Conservation (phyloP, 1,284 basidiomycete species). For the Heterobasidion annosum region DNA sequence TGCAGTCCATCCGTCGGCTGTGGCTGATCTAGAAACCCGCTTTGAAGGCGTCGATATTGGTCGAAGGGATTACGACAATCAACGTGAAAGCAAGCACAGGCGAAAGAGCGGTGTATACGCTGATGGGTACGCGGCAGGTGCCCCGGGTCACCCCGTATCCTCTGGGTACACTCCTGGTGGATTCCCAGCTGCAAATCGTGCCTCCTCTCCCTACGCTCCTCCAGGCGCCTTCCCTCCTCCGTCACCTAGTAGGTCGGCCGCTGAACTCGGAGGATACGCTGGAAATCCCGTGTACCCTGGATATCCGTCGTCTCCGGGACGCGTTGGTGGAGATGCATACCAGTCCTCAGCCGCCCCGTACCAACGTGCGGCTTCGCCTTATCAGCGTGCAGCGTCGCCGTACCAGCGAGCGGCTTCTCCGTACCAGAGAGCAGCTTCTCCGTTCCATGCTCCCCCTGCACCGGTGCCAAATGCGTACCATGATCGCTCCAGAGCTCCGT, state of each 20-base stretch:
- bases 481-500: slow-evolving; percentile 13
- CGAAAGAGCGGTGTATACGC: slow-evolving; percentile 15
- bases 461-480: slow-evolving; percentile 1
- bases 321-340: slow-evolving; percentile 1
- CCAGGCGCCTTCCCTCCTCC: slow-evolving; percentile 10
- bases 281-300: slow-evolving; percentile 11
- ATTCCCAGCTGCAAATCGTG: slow-evolving; percentile 8
- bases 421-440: slow-evolving; percentile 12
- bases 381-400: slow-evolving; percentile 9
- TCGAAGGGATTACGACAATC: slow-evolving; percentile 18
- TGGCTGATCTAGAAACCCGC: slow-evolving; percentile 21
- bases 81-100: slow-evolving; percentile 11
- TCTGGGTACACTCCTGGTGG: slow-evolving; percentile 12
- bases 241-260: slow-evolving; percentile 5
- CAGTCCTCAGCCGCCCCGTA: neutral
- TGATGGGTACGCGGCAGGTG: neutral
- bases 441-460: slow-evolving; percentile 4
- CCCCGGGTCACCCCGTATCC: neutral
- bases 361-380: neutral
- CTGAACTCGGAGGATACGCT: slow-evolving; percentile 8
- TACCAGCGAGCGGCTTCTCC: slow-evolving; percentile 10
- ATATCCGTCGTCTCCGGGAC: slow-evolving; percentile 7
- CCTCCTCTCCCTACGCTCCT: slow-evolving; percentile 13
- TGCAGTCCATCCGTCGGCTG: slow-evolving; percentile 8
- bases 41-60: slow-evolving; percentile 20